Conservation (phyloP, 345 rosid genomes). For the Combretum micranthum region DNA sequence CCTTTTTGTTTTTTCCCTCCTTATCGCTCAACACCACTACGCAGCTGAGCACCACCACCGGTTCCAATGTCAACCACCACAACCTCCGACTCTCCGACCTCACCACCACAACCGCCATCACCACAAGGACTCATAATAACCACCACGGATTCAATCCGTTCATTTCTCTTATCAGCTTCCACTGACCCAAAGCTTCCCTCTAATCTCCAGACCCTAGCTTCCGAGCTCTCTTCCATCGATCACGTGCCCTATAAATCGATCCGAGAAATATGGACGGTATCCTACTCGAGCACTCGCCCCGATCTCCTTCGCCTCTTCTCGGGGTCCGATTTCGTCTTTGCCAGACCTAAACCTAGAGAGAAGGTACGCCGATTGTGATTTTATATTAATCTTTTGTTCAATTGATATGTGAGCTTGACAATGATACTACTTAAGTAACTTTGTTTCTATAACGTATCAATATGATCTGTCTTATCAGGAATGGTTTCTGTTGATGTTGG, state of each 20-base stretch:
- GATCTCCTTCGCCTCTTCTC: constrained; percentile 39
- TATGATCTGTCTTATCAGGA: too few relatives aligned
- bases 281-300: constrained; percentile 42
- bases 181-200: constrained; percentile 40
- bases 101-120: constrained; percentile 2
- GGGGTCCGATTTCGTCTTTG: constrained; percentile 49
- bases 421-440: not conserved
- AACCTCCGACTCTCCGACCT: constrained; percentile 2
- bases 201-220: constrained; percentile 47
- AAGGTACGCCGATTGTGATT: constrained; percentile 34
- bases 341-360: constrained; percentile 67
- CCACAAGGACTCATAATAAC: constrained; percentile 30
- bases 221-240: constrained; percentile 32
- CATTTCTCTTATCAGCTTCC: constrained; percentile 44
- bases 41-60: not conserved
- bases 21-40: not conserved
- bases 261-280: constrained; percentile 51
- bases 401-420: not conserved
- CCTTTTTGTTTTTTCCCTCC: not conserved
- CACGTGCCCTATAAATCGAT: constrained; percentile 48
- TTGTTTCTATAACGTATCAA: too few relatives aligned
- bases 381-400: not conserved
- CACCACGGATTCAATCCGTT: constrained; percentile 28
- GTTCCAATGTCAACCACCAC: constrained; percentile 1
- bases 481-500: too few relatives aligned